Percentiles rank a stretch among this genome's conserved stretches.
These are phyloP conservation scores for Leucocoprinus leucothites DNA, from an alignment of 768 basidiomycete species.

Conservation along the genomic window DNA sequence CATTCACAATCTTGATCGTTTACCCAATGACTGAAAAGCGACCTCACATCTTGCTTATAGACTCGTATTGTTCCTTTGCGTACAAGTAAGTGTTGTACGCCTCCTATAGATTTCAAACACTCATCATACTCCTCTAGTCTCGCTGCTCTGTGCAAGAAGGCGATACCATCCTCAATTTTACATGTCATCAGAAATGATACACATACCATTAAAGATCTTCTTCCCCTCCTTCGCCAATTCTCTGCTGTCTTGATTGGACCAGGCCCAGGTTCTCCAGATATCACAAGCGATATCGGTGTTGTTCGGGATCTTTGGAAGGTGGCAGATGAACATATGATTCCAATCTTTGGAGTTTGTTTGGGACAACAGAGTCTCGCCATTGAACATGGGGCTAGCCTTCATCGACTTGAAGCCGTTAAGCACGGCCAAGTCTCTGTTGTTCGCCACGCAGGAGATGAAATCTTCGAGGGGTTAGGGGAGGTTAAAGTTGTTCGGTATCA, in stretches of 20 bases:
- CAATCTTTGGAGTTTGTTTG: constrained; percentile 82
- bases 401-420: constrained; percentile 35
- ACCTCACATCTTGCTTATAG: constrained; percentile 66
- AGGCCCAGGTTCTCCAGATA: constrained; percentile 75
- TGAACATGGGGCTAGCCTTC: constrained; percentile 60
- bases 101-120: background rate
- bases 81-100: constrained; percentile 59
- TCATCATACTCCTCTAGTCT: constrained; percentile 41
- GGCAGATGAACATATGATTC: constrained; percentile 46
- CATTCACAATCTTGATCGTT: background rate
- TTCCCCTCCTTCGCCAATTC: constrained; percentile 55
- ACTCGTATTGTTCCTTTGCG: constrained; percentile 89
- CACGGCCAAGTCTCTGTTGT: constrained; percentile 57
- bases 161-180: constrained; percentile 59
- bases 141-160: constrained; percentile 62
- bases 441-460: constrained; percentile 50
- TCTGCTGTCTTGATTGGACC: constrained; percentile 73
- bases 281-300: constrained; percentile 60
- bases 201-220: constrained; percentile 45
- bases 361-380: constrained; percentile 75
- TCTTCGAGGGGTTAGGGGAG: constrained; percentile 56
- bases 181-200: constrained; percentile 76
- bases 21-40: constrained; percentile 30
- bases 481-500: constrained; percentile 76
- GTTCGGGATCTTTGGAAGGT: constrained; percentile 72